Conservation (phyloP, 2,329 filamentous ascomycete species). For the Ophiostoma tasmaniense region DNA sequence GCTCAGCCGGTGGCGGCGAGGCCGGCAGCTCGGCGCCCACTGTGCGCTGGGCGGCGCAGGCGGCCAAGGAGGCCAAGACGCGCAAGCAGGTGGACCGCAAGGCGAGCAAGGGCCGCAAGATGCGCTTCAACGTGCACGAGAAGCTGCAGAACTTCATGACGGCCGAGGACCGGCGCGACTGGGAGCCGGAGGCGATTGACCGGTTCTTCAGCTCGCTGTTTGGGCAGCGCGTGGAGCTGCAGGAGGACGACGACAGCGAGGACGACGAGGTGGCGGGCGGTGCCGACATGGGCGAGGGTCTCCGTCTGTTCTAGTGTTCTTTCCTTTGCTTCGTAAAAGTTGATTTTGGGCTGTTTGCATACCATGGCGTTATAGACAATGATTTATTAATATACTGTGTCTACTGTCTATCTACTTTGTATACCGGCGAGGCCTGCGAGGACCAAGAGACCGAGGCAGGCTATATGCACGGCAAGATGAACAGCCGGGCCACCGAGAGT, state of each 20-base stretch:
- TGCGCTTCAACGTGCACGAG: conserved; percentile 91
- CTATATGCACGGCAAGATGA: conserved; percentile 37
- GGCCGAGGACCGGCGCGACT: conserved; percentile 68
- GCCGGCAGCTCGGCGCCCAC: conserved; percentile 39
- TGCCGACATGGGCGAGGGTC: conserved; percentile 39
- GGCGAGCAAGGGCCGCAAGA: conserved; percentile 88
- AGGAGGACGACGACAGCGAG: conserved; percentile 44
- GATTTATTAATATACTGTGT: background rate
- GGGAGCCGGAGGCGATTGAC: conserved; percentile 74
- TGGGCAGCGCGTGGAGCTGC: conserved; percentile 58
- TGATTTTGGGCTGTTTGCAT: conserved; percentile 13
- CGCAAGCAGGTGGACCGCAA: conserved; percentile 84
- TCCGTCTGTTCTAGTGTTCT: conserved; percentile 39
- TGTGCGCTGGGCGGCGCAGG: conserved; percentile 58
- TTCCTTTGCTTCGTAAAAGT: conserved; percentile 6
- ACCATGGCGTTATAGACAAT: conserved; percentile 14
- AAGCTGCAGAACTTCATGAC: conserved; percentile 99
- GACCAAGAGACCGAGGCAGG: conserved; percentile 32
- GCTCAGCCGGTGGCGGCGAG: conserved; percentile 34
- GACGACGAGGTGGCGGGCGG: conserved; percentile 29
- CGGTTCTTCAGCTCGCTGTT: conserved; percentile 67
- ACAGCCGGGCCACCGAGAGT: conserved; percentile 39
- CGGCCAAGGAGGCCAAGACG: conserved; percentile 67
- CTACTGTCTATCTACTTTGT: background rate
- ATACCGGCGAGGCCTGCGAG: conserved; percentile 20